A percentile compares a stretch with the other conserved stretches of the same genome.
These are phyloP conservation scores for Aspergillus sp. DNA, from an alignment of 2,329 filamentous ascomycete species.

Conservation along the genomic window DNA sequence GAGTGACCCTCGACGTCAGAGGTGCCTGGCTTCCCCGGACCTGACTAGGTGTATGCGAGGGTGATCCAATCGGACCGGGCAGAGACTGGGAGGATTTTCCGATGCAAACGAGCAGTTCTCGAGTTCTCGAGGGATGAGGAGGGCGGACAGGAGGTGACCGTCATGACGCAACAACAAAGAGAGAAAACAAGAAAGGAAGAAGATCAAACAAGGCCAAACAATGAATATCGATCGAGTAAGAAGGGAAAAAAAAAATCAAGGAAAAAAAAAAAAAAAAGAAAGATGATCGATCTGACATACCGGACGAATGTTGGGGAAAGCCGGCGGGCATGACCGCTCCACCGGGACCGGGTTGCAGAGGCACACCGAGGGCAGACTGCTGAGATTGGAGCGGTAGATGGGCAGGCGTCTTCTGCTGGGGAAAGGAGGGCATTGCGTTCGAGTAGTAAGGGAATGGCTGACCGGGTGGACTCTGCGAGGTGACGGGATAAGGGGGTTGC, in stretches of 20 bases:
- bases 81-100: conserved; percentile 1
- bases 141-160: background rate
- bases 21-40: no score
- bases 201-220: background rate
- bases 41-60: background rate
- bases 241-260: conserved; percentile 10
- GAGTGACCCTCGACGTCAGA: background rate
- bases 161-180: background rate
- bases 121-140: background rate
- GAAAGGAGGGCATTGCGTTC: conserved; percentile 31
- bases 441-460: conserved; percentile 38
- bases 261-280: conserved; percentile 7
- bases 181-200: background rate
- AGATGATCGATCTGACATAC: conserved; percentile 27
- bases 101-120: background rate
- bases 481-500: conserved; percentile 33
- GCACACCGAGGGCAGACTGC: conserved; percentile 33
- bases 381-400: conserved; percentile 32
- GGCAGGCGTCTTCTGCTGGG: conserved; percentile 32
- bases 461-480: conserved; percentile 27
- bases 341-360: conserved; percentile 35
- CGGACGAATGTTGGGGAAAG: conserved; percentile 35
- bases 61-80: background rate
- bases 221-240: conserved; percentile 1
- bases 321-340: conserved; percentile 40